Evolutionary conservation across 768 basidiomycete species (phyloP).

Genomic region (Lentinula sp.): DNA sequence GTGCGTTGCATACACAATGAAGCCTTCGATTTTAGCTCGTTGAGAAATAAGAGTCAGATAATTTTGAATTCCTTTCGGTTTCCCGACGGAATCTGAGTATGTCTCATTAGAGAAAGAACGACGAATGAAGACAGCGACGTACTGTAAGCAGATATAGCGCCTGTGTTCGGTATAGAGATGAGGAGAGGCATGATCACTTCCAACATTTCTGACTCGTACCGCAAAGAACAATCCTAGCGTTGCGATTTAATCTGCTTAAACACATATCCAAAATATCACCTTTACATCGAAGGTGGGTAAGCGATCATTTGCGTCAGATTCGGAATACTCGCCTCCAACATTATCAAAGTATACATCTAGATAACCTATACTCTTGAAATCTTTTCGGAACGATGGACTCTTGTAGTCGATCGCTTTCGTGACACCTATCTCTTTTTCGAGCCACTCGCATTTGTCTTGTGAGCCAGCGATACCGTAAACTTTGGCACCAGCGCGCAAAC

Average conservation of each 20-base stretch:
- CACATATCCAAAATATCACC: slow-evolving; percentile 80
- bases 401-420: slow-evolving; percentile 89
- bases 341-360: slow-evolving; percentile 87
- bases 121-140: slow-evolving; percentile 15
- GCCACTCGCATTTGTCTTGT: slow-evolving; percentile 78
- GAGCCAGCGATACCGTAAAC: slow-evolving; percentile 89
- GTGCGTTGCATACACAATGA: slow-evolving; percentile 56
- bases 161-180: slow-evolving; percentile 23
- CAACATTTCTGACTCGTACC: slow-evolving; percentile 39
- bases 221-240: slow-evolving; percentile 76
- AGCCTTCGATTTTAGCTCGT: slow-evolving; percentile 79
- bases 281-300: slow-evolving; percentile 18
- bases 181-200: neutral
- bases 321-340: slow-evolving; percentile 44
- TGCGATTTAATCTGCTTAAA: slow-evolving; percentile 66
- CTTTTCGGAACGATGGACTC: slow-evolving; percentile 56
- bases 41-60: slow-evolving; percentile 70
- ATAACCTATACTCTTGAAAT: slow-evolving; percentile 74
- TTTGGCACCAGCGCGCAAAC: slow-evolving; percentile 69
- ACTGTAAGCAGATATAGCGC: slow-evolving; percentile 86
- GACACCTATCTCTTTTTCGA: slow-evolving; percentile 79
- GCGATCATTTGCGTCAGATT: neutral
- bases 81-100: slow-evolving; percentile 38
- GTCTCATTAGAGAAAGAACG: neutral
- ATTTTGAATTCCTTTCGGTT: slow-evolving; percentile 60